Evolutionary conservation across 768 basidiomycete species (phyloP).

Genomic region (Omphalotus guepiniiformis): DNA sequence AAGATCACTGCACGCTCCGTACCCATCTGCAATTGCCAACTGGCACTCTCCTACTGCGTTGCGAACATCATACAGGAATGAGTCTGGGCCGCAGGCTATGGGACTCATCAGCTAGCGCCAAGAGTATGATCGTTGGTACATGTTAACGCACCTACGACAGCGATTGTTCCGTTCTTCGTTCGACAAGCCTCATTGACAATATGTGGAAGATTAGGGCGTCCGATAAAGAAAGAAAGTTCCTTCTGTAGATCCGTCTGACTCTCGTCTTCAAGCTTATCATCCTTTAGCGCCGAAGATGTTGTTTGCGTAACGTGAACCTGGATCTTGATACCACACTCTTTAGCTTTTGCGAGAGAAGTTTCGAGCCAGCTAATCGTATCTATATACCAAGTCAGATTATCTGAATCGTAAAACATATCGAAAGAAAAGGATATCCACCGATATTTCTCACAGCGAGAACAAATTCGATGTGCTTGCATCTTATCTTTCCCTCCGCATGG

Average conservation of each 20-base stretch:
- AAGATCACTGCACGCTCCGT: slow-evolving; percentile 21
- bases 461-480: slow-evolving; percentile 19
- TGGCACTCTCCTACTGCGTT: slow-evolving; percentile 27
- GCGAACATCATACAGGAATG: slow-evolving; percentile 26
- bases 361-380: neutral
- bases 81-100: slow-evolving; percentile 26
- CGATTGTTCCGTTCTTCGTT: slow-evolving; percentile 17
- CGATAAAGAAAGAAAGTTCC: slow-evolving; percentile 3
- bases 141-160: slow-evolving; percentile 21
- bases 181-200: slow-evolving; percentile 16
- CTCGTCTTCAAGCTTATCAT: slow-evolving; percentile 11
- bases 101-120: neutral
- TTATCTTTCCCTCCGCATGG: slow-evolving; percentile 10
- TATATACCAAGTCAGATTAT: neutral
- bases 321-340: neutral
- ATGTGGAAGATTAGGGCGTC: slow-evolving; percentile 17
- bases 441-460: slow-evolving; percentile 17
- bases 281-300: neutral
- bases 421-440: slow-evolving; percentile 11
- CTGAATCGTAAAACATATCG: neutral
- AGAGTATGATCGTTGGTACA: neutral
- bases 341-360: neutral
- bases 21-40: slow-evolving; percentile 24
- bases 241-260: slow-evolving; percentile 3
- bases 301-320: neutral